Percentiles rank a stretch among this genome's conserved stretches.
phyloP scores from a whole-genome alignment of 164 flowering plant genomes.

The Platanus orientalis region DNA sequence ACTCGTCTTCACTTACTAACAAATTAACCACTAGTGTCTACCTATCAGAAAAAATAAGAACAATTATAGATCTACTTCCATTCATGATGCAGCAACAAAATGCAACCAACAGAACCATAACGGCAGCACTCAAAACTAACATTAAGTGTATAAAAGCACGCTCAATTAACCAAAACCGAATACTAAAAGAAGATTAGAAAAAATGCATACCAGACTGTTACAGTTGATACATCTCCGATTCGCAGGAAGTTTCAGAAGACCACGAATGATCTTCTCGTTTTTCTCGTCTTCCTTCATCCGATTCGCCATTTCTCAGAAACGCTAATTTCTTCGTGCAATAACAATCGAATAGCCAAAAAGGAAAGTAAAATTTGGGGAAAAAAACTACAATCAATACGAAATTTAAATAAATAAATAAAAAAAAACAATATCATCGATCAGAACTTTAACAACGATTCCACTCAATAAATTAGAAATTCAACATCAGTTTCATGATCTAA shows the following conservation, averaged over 20 bases:
- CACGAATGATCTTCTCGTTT: constrained; percentile 78
- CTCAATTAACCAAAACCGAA: neutral
- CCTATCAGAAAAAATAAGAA: too few species aligned
- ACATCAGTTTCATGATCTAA: neutral
- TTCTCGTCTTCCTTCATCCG: constrained; percentile 87
- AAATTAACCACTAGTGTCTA: too few species aligned
- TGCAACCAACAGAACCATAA: too few species aligned
- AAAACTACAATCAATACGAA: neutral
- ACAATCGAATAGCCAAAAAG: neutral
- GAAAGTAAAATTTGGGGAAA: neutral
- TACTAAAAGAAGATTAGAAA: neutral
- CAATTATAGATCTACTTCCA: neutral
- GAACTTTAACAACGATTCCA: neutral
- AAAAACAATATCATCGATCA: neutral
- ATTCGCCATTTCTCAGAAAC: constrained; percentile 51
- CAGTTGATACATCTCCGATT: constrained; percentile 89
- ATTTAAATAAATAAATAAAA: neutral
- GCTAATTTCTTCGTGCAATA: constrained; percentile 7
- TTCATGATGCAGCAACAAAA: neutral
- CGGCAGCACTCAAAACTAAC: neutral
- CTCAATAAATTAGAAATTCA: neutral
- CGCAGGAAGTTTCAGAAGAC: constrained; percentile 68
- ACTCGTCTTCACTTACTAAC: too few species aligned
- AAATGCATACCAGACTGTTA: constrained; percentile 64
- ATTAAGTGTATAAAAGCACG: neutral